Percentiles rank a stretch among this genome's conserved stretches.
phyloP scores from a whole-genome alignment of 2,329 filamentous ascomycete genomes.

The Chaetothyriales sp. region DNA sequence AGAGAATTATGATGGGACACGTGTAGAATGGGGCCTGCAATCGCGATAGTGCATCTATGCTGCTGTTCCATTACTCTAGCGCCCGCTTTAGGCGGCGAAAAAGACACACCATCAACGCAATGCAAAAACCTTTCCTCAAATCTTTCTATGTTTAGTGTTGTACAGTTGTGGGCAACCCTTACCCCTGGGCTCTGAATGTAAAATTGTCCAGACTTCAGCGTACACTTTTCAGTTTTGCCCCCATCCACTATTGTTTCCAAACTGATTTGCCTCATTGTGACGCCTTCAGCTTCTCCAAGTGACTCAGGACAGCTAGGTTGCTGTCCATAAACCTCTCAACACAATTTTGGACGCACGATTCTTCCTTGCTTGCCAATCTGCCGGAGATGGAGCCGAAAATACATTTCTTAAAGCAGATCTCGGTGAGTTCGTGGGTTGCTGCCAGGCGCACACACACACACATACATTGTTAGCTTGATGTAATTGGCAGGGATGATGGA shows the following conservation, averaged over 20 bases:
- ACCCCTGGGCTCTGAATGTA: not conserved
- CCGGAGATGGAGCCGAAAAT: slow-evolving; percentile 58
- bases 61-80: not conserved
- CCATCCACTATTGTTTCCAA: slow-evolving; percentile 1
- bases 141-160: slow-evolving; percentile 2
- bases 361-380: slow-evolving; percentile 61
- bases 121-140: slow-evolving; percentile 9
- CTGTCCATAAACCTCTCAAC: slow-evolving; percentile 88
- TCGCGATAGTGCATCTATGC: not conserved
- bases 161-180: not conserved
- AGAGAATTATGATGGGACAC: not conserved
- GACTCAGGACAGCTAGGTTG: slow-evolving; percentile 68
- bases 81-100: not conserved
- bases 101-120: not conserved
- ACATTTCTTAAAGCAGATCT: slow-evolving; percentile 93
- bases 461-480: not conserved
- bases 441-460: not conserved
- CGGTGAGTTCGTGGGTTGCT: slow-evolving; percentile 53
- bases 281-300: slow-evolving; percentile 52
- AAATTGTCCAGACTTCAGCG: not conserved
- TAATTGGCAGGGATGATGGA: not conserved
- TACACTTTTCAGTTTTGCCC: slow-evolving; percentile 3
- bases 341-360: slow-evolving; percentile 77
- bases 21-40: not conserved
- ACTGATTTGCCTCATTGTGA: slow-evolving; percentile 19